A percentile compares a stretch with the other conserved stretches of the same genome.
These are phyloP conservation scores for Ascochyta clinopodiicola DNA, from an alignment of 2,329 filamentous ascomycete genomes.

Conservation along the genomic window DNA sequence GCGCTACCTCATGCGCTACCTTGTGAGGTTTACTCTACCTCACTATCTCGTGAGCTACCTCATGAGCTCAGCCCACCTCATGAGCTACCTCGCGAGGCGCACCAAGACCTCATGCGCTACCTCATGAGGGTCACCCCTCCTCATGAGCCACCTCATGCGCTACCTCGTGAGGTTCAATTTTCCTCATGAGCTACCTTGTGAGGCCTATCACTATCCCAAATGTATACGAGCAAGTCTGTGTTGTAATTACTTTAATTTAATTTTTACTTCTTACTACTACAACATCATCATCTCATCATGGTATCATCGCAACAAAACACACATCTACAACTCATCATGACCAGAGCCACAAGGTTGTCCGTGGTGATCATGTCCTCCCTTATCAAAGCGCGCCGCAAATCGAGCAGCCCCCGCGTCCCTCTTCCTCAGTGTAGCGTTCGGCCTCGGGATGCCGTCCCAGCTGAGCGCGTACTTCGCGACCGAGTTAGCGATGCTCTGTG, in stretches of 20 bases:
- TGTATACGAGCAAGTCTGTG: neutral
- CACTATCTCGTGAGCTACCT: too few relatives aligned
- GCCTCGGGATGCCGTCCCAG: conserved; percentile 45
- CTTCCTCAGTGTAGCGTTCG: conserved; percentile 37
- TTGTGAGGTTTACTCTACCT: too few relatives aligned
- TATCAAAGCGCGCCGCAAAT: conserved; percentile 32
- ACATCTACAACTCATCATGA: conserved; percentile 24
- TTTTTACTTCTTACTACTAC: neutral
- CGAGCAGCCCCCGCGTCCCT: conserved; percentile 36
- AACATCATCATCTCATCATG: conserved; percentile 11
- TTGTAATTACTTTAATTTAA: neutral
- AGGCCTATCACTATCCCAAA: too few relatives aligned
- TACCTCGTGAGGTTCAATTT: too few relatives aligned
- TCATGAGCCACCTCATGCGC: too few relatives aligned
- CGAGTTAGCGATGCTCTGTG: conserved; percentile 48
- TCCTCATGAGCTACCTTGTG: too few relatives aligned
- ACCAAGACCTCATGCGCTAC: too few relatives aligned
- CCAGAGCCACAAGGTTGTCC: conserved; percentile 33
- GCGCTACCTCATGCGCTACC: too few relatives aligned
- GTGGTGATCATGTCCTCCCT: conserved; percentile 36
- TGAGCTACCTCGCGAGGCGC: too few relatives aligned
- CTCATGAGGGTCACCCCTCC: too few relatives aligned
- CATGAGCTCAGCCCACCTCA: too few relatives aligned
- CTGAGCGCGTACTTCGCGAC: conserved; percentile 48
- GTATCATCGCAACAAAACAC: conserved; percentile 12